Conservation (phyloP, 306 rosid species). For the Hippophae tibetana region DNA sequence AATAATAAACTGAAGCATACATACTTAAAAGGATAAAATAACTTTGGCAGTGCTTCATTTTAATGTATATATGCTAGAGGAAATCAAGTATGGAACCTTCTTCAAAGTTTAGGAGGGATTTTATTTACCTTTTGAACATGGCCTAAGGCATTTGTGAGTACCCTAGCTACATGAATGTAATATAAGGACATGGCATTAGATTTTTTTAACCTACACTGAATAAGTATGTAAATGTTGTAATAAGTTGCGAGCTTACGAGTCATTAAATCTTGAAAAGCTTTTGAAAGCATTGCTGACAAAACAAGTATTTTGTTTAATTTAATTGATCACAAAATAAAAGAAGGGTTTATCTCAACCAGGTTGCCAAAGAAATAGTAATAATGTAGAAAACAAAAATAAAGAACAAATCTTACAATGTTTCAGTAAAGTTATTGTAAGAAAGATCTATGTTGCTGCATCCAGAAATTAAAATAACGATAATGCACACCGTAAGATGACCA, state of each 20-base stretch:
- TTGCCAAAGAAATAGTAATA: neutral
- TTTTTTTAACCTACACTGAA: no score
- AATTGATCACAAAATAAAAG: neutral
- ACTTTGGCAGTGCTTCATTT: no score
- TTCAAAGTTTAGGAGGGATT: neutral
- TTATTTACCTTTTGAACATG: slow-evolving; percentile 14
- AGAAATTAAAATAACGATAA: no score
- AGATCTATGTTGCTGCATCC: slow-evolving; percentile 15
- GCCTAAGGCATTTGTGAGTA: slow-evolving; percentile 8
- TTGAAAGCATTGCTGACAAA: slow-evolving; percentile 15
- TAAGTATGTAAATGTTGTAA: neutral
- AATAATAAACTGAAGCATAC: neutral
- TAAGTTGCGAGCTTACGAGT: slow-evolving; percentile 2
- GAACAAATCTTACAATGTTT: slow-evolving; percentile 9
- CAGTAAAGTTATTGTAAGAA: slow-evolving; percentile 16
- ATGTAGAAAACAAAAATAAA: neutral
- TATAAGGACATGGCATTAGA: neutral
- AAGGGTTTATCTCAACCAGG: neutral
- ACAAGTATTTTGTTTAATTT: neutral
- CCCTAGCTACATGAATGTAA: neutral
- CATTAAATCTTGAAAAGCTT: slow-evolving; percentile 7
- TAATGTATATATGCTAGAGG: neutral
- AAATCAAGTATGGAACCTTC: no score
- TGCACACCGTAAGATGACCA: no score
- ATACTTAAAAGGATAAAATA: no score